These are phyloP conservation scores for Trichophyton simii DNA, from an alignment of 2,329 filamentous ascomycete species.

Conservation along the genomic window DNA sequence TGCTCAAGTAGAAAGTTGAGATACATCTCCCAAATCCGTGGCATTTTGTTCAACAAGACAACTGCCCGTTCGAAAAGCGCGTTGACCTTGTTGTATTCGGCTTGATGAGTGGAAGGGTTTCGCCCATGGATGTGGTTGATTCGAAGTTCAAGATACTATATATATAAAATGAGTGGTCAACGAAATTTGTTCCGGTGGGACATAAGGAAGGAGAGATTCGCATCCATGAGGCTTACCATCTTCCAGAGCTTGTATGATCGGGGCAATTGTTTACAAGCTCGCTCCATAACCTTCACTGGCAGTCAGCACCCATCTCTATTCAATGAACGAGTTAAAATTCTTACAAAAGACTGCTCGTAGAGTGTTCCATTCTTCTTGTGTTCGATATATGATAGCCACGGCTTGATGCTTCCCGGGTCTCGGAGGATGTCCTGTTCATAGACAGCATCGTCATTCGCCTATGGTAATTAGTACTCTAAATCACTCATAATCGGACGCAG, in stretches of 20 bases:
- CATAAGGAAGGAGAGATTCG: background rate
- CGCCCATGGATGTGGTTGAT: conserved; percentile 67
- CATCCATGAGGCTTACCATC: conserved; percentile 44
- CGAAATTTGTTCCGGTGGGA: background rate
- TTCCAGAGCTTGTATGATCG: conserved; percentile 98
- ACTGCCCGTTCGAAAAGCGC: conserved; percentile 84
- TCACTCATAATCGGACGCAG: conserved; percentile 11
- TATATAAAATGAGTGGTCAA: conserved; percentile 4
- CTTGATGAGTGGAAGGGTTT: conserved; percentile 65
- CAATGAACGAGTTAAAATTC: conserved; percentile 10
- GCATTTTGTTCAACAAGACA: conserved; percentile 96
- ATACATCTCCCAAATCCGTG: conserved; percentile 96
- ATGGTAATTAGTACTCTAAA: conserved; percentile 27
- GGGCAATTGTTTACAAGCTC: conserved; percentile 78
- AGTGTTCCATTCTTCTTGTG: conserved; percentile 80
- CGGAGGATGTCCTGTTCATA: conserved; percentile 95
- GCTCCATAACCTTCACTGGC: conserved; percentile 55
- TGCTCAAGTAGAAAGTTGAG: conserved; percentile 80
- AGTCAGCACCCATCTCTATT: background rate
- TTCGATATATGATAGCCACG: conserved; percentile 88
- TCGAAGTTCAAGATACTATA: conserved; percentile 71
- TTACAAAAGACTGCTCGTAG: conserved; percentile 69
- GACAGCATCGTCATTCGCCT: conserved; percentile 78
- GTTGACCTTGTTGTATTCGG: conserved; percentile 88
- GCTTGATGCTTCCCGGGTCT: conserved; percentile 72